A percentile compares a stretch with the other conserved stretches of the same genome.
Conservation (phyloP, 148 eudicot genomes). For the Tetragonia tetragonoides region DNA sequence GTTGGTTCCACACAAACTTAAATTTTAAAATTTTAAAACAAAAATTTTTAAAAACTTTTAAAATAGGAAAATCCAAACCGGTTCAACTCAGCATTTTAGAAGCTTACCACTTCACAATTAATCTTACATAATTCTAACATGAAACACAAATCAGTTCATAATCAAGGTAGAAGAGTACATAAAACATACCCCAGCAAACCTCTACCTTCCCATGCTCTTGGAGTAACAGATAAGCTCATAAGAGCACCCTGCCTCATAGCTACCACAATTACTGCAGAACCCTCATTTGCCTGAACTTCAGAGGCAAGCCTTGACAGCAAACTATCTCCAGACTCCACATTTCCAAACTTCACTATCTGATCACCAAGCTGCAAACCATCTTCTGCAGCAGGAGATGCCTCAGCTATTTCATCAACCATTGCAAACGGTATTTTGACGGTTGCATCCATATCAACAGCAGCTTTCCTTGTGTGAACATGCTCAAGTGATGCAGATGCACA, state of each 20-base stretch:
- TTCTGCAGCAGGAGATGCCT: slow-evolving; percentile 92
- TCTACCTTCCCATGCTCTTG: slow-evolving; percentile 88
- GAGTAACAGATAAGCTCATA: slow-evolving; percentile 58
- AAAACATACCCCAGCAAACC: slow-evolving; percentile 83
- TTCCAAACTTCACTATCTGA: slow-evolving; percentile 83
- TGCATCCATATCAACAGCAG: slow-evolving; percentile 37
- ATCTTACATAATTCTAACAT: not conserved
- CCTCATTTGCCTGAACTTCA: slow-evolving; percentile 72
- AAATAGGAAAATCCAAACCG: not conserved
- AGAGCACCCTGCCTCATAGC: slow-evolving; percentile 75
- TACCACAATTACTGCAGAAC: slow-evolving; percentile 44
- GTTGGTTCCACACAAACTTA: too few relatives aligned
- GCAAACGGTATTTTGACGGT: slow-evolving; percentile 67
- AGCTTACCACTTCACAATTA: not conserved
- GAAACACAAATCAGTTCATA: not conserved
- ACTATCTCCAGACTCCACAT: slow-evolving; percentile 68
- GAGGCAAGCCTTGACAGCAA: slow-evolving; percentile 65
- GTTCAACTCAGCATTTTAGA: not conserved
- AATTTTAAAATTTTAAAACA: not conserved
- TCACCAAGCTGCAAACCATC: slow-evolving; percentile 98
- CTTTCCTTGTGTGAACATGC: slow-evolving; percentile 18
- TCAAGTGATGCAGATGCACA: slow-evolving; percentile 30
- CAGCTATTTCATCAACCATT: slow-evolving; percentile 84
- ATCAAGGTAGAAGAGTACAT: not conserved
- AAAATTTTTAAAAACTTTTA: not conserved